Base-by-base conservation (phyloP, 345 rosid species). In the Geranium rotundifolium region DNA sequence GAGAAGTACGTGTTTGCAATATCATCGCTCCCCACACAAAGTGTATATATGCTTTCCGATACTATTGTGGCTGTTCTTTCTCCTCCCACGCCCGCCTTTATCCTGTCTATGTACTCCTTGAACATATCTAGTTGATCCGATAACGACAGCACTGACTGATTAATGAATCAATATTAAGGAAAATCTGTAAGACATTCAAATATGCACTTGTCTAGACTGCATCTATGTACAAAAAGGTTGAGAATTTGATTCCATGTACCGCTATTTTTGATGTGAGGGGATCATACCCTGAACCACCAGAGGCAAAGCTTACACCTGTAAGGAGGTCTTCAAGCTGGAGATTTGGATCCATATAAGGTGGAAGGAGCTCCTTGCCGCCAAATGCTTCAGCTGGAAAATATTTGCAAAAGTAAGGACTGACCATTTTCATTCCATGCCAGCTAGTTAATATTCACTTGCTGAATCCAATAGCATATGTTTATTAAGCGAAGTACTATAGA, bases 281-380 rank as follows among this genome's bases (percentile, higher is more conserved):
- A 69, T 82, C 86, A 12, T 71, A 86, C 19, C 93, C 93, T 34
- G 75, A 4, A 3, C 67, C 88, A 59, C 84, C 86, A 0, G 87
- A 85, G 29, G 87, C 90, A 63, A 85, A 85, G 37, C 79, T 73
- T 13, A 86, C 91, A 8, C 91, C 89, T 18, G 84, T 83, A 5
- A 79, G 75, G 15, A 88, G 88, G 46, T 88, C 91, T 49, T 78
- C 70, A 19, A 63, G 59, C 72, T 69, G 58, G 19, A 84, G 60
- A 54, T 67, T 81, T 13, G 77, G 82, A 67, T 84, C 84, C 63
- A 76, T 74, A 66, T 82, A 88, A 15, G 85, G 82, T 2, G 95
- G 95, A 66, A 88, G 6, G 18, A 56, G 34, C 50, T 76, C 67
- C 65, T 84, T 85, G 0, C 82, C 15, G 14, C 85, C 95, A 0